Evolutionary conservation across 108 stramenopile genomes (phyloP).

Genomic region (Bacterosira constricta): DNA sequence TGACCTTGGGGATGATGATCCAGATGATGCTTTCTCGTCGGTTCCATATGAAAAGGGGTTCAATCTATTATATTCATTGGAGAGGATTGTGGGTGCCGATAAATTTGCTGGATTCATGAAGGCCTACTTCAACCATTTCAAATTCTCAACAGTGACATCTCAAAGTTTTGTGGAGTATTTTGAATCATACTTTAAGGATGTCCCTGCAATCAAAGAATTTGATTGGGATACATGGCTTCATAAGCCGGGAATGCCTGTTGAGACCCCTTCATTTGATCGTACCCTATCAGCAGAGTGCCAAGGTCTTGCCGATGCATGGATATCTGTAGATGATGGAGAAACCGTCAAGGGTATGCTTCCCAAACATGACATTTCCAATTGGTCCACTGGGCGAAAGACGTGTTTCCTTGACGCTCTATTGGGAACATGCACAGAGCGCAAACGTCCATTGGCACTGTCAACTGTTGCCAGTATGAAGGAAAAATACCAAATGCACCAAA

Average conservation of each 20-base stretch:
- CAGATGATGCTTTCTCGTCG: slow-evolving; percentile 94
- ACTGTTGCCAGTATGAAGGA: slow-evolving; percentile 76
- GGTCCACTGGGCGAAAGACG: slow-evolving; percentile 85
- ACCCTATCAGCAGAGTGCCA: slow-evolving; percentile 72
- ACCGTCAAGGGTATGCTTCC: slow-evolving; percentile 23
- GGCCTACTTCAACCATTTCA: slow-evolving; percentile 85
- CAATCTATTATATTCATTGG: slow-evolving; percentile 85
- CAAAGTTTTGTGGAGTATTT: slow-evolving; percentile 82
- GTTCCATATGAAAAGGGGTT: slow-evolving; percentile 92
- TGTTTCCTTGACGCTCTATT: slow-evolving; percentile 87
- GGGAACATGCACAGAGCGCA: slow-evolving; percentile 19
- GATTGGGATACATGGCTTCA: slow-evolving; percentile 92
- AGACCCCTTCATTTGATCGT: slow-evolving; percentile 72
- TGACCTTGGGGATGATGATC: slow-evolving; percentile 87
- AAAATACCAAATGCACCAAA: slow-evolving; percentile 61
- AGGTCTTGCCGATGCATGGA: slow-evolving; percentile 76
- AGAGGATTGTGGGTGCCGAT: slow-evolving; percentile 77
- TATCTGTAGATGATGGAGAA: slow-evolving; percentile 46
- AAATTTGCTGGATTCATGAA: slow-evolving; percentile 87
- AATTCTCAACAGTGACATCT: slow-evolving; percentile 74
- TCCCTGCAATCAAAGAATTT: slow-evolving; percentile 41
- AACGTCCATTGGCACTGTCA: slow-evolving; percentile 50
- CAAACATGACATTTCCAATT: slow-evolving; percentile 49
- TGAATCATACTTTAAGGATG: slow-evolving; percentile 57
- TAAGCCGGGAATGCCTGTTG: slow-evolving; percentile 87